These are phyloP conservation scores for Crotalaria pallida DNA, from an alignment of 306 rosid genomes.

Conservation along the genomic window DNA sequence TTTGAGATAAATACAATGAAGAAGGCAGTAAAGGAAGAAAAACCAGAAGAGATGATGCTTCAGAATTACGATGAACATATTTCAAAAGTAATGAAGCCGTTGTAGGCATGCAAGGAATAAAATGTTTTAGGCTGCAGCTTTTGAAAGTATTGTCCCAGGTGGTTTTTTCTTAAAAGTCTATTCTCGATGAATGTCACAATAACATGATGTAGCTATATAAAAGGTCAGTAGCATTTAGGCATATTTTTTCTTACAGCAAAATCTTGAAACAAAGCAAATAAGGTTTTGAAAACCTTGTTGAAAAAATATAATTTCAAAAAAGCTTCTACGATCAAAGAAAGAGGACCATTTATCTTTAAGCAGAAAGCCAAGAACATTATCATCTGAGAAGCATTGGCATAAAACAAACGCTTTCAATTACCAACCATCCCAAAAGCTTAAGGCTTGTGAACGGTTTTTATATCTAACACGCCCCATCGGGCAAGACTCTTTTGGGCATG, in stretches of 20 bases:
- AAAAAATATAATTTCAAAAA: neutral
- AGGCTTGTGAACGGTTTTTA: too few relatives aligned
- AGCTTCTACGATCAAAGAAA: constrained; percentile 5
- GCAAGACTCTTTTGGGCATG: too few relatives aligned
- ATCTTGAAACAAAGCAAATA: neutral
- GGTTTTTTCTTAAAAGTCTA: neutral
- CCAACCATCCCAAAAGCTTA: too few relatives aligned
- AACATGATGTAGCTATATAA: neutral
- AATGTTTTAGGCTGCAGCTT: neutral
- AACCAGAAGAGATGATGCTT: neutral
- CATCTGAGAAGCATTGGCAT: neutral
- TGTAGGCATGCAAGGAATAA: neutral
- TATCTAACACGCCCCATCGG: too few relatives aligned
- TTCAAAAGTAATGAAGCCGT: neutral
- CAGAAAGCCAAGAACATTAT: constrained; percentile 1
- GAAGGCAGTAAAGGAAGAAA: neutral
- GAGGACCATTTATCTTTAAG: neutral
- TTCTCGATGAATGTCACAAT: neutral
- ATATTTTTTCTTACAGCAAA: neutral
- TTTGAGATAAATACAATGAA: neutral
- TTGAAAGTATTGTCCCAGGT: neutral
- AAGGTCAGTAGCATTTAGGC: neutral
- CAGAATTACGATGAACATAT: neutral
- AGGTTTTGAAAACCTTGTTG: neutral
- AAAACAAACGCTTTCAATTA: neutral